Evolutionary conservation across 2,329 filamentous ascomycete species (phyloP), one percentile per base, ranked within the genome.

Genomic region (Onygenales sp.): DNA sequence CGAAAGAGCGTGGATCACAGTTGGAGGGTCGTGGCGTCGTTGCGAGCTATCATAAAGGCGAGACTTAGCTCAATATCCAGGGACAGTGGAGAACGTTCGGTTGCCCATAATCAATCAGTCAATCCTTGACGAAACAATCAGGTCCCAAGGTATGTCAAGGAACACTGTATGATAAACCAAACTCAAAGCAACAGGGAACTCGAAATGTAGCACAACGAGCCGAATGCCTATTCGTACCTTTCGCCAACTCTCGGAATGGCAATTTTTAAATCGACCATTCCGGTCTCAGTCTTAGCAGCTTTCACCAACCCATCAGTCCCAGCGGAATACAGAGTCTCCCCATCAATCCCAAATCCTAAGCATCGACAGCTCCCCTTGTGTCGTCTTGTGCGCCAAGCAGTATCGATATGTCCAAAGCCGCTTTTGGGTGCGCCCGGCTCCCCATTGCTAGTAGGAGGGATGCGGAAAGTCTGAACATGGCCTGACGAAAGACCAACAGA

Each of bases 321-420:
- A 3, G 79, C 75, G 17, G 75, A 78, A 60, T 77, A 83, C 72
- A 78, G 70, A 76, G 84, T 77, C 59, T 81, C 74, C 13, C 92
- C 93, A 67, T 96, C 91, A 54, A 82, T 70, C 58, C 83, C 85
- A 71, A 91, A 97, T 4, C 79, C 83, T 52, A 97, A 73, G 56
- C 83, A 85, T 51, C 93, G 81, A 67, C 92, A 97, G 77, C 90
- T 96, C 10, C 90, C 92, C 75, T 95, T 95, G 74, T 98, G 93
- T 56, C 93, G 80, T 60, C 84, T 79, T 4, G 93, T 97, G 62
- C 82, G 81, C 93, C 93, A 98, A 55, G 84, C 74, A 0, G 85
- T 88, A 61, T 91, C 87, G 57, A 97, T 87, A 53, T 85, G 82
- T 43, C 85, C 86, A 57, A 80, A 86, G 9, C 88, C 89, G 62